Evolutionary conservation across 2,329 filamentous ascomycete genomes (phyloP).

Genomic region (Alternaria alternata): DNA sequence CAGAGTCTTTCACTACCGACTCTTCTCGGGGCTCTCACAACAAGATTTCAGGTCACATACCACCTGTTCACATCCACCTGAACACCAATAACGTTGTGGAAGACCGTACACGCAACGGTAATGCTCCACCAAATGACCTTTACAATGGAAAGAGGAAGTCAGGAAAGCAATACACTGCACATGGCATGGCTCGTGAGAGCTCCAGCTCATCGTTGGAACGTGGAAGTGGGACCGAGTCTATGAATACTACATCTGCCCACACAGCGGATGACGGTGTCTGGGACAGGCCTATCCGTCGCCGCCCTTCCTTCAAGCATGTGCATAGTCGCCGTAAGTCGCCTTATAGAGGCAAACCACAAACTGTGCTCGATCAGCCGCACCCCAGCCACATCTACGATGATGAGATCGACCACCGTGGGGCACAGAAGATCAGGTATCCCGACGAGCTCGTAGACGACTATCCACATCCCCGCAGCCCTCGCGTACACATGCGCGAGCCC

Average conservation of each 20-base stretch:
- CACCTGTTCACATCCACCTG: conserved; percentile 34
- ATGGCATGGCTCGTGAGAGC: conserved; percentile 26
- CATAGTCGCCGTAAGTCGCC: conserved; percentile 1
- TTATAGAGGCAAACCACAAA: background rate
- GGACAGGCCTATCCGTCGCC: conserved; percentile 18
- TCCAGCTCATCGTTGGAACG: conserved; percentile 23
- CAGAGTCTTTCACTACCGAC: conserved; percentile 19
- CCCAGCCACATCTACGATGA: conserved; percentile 19
- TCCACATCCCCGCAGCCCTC: background rate
- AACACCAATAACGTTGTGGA: conserved; percentile 19
- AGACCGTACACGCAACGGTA: conserved; percentile 20
- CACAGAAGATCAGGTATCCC: conserved; percentile 7
- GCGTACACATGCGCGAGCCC: conserved; percentile 1
- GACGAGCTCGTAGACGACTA: conserved; percentile 16
- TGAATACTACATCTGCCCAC: conserved; percentile 27
- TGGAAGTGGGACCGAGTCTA: conserved; percentile 34
- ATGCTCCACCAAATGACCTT: conserved; percentile 16
- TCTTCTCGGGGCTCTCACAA: conserved; percentile 28
- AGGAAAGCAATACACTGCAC: conserved; percentile 15
- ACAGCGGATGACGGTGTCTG: conserved; percentile 34
- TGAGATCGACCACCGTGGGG: conserved; percentile 7
- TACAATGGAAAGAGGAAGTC: conserved; percentile 18
- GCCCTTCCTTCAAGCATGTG: conserved; percentile 5
- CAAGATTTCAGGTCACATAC: conserved; percentile 12
- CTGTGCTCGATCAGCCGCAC: conserved; percentile 8